Base-by-base conservation (phyloP, 2,329 filamentous ascomycete species). In the Seiridium cupressi region DNA sequence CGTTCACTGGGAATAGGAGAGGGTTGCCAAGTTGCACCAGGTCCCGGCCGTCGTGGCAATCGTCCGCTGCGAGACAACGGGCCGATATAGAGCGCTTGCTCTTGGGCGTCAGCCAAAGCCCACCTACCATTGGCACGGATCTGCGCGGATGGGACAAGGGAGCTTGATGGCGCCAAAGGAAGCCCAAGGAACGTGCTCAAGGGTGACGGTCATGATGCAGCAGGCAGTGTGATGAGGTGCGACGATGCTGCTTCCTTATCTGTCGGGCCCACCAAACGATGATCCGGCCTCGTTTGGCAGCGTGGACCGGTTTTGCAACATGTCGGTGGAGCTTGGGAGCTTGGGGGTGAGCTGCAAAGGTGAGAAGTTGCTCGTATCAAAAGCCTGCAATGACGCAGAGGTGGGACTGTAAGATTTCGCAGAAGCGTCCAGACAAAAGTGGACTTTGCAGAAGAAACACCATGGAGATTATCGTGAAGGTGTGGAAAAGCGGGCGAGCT, bases 361-460 rank as follows among this genome's bases (percentile, higher is more conserved):
- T 57, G 35, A 46, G 40, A 47, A 44, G 44, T 5, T 48, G 44
- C 32, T 57, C 40, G 40, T 46, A 57, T 46, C 35, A 57, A 38
- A 34, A 47, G 44, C n/a, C 13, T 57, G 13, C 18, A n/a, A 44
- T 47, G 54, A 47, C 54, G 54, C 44, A 47, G 31, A 47, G 44
- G 54, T 48, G 54, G 54, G 54, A 57, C 54, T 44, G 54, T 57
- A 48, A 57, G 54, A 57, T 57, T 57, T 47, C 35, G 38, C 31
- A 57, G 54, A 57, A 47, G 54, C 44, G 31, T 46, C 42, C 42
- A 31, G 44, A 57, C 42, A 35, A 36, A 32, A 38, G 40, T 46
- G 54, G 42, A 47, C 54, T 34, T 53, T 55, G 38, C n/a, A 13
- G n/a, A 36, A 57, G 54, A 57, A 57, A 57, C 54, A 57, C 54